Evolutionary conservation across 2,329 filamentous ascomycete genomes (phyloP), one percentile per base, ranked within the genome.

Genomic region (Dactylellina haptotyla): DNA sequence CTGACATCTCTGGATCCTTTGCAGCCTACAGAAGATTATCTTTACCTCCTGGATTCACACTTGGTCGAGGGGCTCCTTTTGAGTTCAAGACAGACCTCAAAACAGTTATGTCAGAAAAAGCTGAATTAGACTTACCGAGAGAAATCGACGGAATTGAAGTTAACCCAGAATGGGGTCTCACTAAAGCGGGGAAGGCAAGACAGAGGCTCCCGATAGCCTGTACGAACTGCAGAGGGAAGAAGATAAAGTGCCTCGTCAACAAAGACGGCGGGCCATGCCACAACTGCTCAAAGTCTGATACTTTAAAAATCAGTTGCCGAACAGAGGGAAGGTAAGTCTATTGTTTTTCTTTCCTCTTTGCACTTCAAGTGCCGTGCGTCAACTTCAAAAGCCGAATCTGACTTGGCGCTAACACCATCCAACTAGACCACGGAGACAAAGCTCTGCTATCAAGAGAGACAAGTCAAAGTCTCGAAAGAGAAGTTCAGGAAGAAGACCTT

Each of bases 161-260:
- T 12, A 78, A 78, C 65, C 76, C 77, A 18, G 77, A 78, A 67
- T 78, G 77, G 77, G 77, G 77, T 39, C 75, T 78, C 32, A 78
- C 77, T 1, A 77, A 77, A 41, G 77, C 76, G 39, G 77, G 77
- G 20, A 78, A 78, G 43, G 77, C 77, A 14, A 76, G 77, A 53
- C 77, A 78, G 57, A 66, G 77, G 20, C 37, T 78, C 39, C 77
- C 77, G 32, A 75, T 77, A 57, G 77, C 77, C 43, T 78, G 77
- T 51, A 75, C 73, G 9, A 78, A 76, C 57, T 78, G 77, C 46
- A 74, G 77, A 34, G 73, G 75, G 1, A 78, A 78, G 56, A 78
- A 78, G 67, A 78, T 78, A 48, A 77, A 77, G 58, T 78, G 77
- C 58, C 70, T 75, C 39, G 57, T 75, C 32, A 75, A 53, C 62